Conservation (phyloP, 345 rosid species). For the Eucalyptus marginata region DNA sequence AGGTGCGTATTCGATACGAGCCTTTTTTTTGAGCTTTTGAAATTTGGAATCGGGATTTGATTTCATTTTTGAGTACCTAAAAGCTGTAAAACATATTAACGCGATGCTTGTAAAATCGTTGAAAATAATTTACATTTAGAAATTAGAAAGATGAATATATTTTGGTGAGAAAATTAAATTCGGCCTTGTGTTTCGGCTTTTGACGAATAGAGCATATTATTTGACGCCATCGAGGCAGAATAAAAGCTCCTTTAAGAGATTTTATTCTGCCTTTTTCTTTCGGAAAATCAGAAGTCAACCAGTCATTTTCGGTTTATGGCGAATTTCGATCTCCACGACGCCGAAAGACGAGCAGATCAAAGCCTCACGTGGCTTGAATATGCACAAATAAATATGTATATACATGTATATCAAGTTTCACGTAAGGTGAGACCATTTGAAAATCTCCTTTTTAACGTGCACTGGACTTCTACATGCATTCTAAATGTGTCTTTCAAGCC, state of each 20-base stretch:
- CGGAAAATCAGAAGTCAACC: background rate
- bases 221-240: background rate
- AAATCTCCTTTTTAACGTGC: background rate
- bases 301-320: background rate
- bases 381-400: no score
- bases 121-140: background rate
- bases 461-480: background rate
- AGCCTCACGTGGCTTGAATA: background rate
- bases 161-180: background rate
- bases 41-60: background rate
- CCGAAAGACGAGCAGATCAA: background rate
- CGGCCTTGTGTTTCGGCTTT: background rate
- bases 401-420: no score
- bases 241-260: background rate
- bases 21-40: background rate
- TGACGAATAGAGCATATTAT: background rate
- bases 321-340: background rate
- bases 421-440: background rate
- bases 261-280: background rate
- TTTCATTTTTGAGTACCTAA: background rate
- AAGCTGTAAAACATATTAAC: background rate
- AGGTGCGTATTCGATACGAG: rapidly evolving
- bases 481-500: background rate
- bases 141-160: background rate
- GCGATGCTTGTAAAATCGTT: background rate